Evolutionary conservation across 192 early-diverging fungal genomes (phyloP), one percentile per base, ranked within the genome.

Genomic region (Coemansia sp.): DNA sequence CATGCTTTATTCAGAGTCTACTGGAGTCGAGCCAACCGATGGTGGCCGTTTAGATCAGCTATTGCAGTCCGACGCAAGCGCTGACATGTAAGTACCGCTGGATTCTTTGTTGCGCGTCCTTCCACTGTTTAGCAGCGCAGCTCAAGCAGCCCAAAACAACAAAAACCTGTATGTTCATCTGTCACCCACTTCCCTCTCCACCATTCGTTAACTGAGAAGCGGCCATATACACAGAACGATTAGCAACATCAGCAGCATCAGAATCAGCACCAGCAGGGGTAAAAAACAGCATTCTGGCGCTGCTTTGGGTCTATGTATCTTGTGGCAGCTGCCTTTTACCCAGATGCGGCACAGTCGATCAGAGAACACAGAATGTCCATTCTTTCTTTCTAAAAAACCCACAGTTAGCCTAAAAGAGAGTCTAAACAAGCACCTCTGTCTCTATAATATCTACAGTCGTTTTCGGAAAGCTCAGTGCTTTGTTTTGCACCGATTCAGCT

Each of bases 1-100:
- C 11, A 52, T 52, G 51, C 51, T 52, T 52, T 52, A 52, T 29
- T 52, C 51, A 52, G 51, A 52, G 5, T 20, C 51, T 52, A 52
- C 51, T 22, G 51, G 51, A 20, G 22, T 28, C 22, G 51, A 52
- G 51, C 3, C 51, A 52, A 28, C 28, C 22, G 51, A 52, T 29
- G 51, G 51, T 11, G 5, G 18, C 18, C 5, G 28, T 29, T 22
- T 28, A 2, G 51, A 52, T 52, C 51, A 52, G 18, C 28, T 52
- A 12, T 11, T 28, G 51, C 51, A 52, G 51, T 28, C 51, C 51
- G 51, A 52, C 28, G 16, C 18, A 20, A 52, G 51, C 16, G 11
- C 5, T 6, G 28, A 52, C 51, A 52, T 22, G 51, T 52, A 52
- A 29, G 51, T 52, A 52, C 18, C 28, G 25, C 28, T 25, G 18